Base-by-base conservation (phyloP, 768 basidiomycete species). In the Macrolepiota fuliginosa region DNA sequence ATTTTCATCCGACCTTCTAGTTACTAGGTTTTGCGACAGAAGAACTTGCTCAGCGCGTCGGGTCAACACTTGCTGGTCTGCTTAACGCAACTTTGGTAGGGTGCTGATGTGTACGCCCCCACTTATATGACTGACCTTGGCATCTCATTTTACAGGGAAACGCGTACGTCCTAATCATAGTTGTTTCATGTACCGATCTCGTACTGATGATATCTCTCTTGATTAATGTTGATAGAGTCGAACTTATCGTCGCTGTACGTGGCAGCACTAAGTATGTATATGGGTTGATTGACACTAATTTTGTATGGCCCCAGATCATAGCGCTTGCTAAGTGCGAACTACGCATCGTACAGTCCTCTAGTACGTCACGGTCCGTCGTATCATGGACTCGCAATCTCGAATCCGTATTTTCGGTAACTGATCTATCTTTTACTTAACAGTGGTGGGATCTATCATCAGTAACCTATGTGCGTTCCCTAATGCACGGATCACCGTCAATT, bases 381-480 rank as follows among this genome's bases (percentile, higher is more conserved):
- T n/a, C n/a, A 40, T 47, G 11, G n/a, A 24, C 46, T 36, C 37
- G n/a, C n/a, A n/a, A n/a, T n/a, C n/a, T n/a, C 13, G 22, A 45
- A 45, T n/a, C 58, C 39, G 39, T 27, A 15, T 24, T 56, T 24
- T 52, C 42, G 63, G 51, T 52, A 39, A 56, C 65, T 70, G 49
- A 67, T n/a, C 39, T 67, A 56, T 54, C n/a, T n/a, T n/a, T 59
- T 57, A 56, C 53, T 64, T 63, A n/a, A 6, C 63, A 93, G 91
- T 95, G 69, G 79, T 95, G 59, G 93, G 93, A n/a, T 90, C 90
- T 3, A 88, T 96, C 70, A 79, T 95, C 10, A 91, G 90, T 66
- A 95, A 95, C 73, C 75, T 92, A 62, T 77, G 91, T 92, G 76
- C 73, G 88, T 72, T n/a, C 24, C n/a, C 22, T 19, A 47, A 17